These are phyloP conservation scores for Eragrostis tef DNA, from an alignment of 202 grass and related monocot genomes.

Conservation along the genomic window DNA sequence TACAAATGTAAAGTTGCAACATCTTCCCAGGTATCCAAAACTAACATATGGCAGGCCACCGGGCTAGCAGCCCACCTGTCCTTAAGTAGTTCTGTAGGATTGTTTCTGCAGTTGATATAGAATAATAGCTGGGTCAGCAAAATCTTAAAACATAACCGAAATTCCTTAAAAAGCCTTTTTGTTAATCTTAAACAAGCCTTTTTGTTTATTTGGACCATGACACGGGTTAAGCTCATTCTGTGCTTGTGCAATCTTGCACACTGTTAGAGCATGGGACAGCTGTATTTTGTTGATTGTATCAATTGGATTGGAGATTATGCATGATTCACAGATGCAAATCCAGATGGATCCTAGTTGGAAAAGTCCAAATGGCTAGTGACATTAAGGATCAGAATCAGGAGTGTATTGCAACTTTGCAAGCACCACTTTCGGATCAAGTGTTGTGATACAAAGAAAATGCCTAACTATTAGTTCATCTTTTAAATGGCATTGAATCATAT, in stretches of 20 bases:
- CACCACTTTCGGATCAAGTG: neutral
- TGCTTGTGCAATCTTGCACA: neutral
- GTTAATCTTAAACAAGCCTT: neutral
- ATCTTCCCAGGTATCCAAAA: neutral
- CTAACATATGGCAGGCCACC: conserved; percentile 1
- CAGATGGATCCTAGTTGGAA: neutral
- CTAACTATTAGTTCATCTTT: conserved; percentile 23
- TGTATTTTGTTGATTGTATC: neutral
- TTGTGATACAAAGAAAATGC: neutral
- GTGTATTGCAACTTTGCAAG: neutral
- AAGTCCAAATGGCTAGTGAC: neutral
- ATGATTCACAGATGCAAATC: neutral
- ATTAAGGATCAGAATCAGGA: neutral
- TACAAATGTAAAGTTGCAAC: neutral
- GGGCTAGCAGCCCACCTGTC: conserved; percentile 5
- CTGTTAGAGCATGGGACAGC: neutral
- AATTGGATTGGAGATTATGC: neutral
- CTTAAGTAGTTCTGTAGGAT: neutral
- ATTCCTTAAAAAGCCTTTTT: neutral
- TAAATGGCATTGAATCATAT: neutral
- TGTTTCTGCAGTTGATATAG: conserved; percentile 13
- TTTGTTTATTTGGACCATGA: neutral
- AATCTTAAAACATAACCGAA: neutral
- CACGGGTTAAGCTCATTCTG: neutral
- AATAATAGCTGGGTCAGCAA: conserved; percentile 1